Conservation (phyloP, 2,329 filamentous ascomycete genomes). For the Trichoderma semiorbis region DNA sequence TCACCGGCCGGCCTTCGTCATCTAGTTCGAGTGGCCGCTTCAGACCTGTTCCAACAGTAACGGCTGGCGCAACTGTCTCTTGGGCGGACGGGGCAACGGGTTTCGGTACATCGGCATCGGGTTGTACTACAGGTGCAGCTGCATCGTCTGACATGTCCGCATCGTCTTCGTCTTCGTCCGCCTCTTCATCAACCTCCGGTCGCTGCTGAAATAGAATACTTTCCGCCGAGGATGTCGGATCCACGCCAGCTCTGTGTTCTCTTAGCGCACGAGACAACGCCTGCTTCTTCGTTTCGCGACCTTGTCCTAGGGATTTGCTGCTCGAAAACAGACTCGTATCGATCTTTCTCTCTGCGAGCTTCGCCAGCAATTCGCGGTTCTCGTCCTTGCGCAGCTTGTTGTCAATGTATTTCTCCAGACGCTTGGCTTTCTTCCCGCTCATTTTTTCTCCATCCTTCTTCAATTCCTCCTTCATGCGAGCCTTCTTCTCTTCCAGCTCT, state of each 20-base stretch:
- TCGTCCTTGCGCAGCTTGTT: conserved; percentile 94
- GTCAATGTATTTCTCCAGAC: conserved; percentile 70
- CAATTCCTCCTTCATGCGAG: conserved; percentile 52
- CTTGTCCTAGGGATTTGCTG: conserved; percentile 71
- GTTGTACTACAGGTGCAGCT: conserved; percentile 20
- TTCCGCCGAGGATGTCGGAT: conserved; percentile 49
- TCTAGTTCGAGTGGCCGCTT: conserved; percentile 83
- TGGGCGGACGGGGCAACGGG: background rate
- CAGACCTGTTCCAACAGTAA: conserved; percentile 67
- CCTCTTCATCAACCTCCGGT: conserved; percentile 28
- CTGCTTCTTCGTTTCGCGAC: conserved; percentile 68
- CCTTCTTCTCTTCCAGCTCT: conserved; percentile 53
- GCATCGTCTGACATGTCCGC: conserved; percentile 4
- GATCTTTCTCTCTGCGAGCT: conserved; percentile 72
- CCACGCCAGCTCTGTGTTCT: conserved; percentile 63
- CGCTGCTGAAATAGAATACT: conserved; percentile 50
- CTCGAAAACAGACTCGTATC: conserved; percentile 81
- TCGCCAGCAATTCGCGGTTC: conserved; percentile 76
- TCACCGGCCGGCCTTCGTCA: conserved; percentile 72
- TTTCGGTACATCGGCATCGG: conserved; percentile 13
- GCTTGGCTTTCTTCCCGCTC: conserved; percentile 63
- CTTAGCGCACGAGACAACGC: conserved; percentile 59
- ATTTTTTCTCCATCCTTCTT: conserved; percentile 51
- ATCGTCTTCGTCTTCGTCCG: conserved; percentile 27
- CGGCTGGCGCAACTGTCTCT: conserved; percentile 10